Conservation (phyloP, 2,329 filamentous ascomycete species). For the Ascochyta lentis region DNA sequence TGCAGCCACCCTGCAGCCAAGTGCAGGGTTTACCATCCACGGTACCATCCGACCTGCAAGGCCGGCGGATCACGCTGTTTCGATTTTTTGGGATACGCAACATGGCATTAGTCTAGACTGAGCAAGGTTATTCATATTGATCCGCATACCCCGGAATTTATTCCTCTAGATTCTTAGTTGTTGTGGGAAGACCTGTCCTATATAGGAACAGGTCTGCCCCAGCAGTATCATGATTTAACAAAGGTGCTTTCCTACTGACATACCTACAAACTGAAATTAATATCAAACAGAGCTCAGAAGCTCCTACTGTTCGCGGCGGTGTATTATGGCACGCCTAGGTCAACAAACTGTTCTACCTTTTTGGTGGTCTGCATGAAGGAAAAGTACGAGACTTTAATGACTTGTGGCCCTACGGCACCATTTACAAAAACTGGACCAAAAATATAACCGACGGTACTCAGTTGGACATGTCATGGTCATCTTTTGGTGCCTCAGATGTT, state of each 20-base stretch:
- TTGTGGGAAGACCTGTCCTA: not conserved
- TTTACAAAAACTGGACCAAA: slow-evolving; percentile 61
- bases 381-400: slow-evolving; percentile 43
- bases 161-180: not conserved
- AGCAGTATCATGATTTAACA: not conserved
- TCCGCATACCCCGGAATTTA: not conserved
- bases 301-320: slow-evolving; percentile 55
- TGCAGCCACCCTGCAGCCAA: no score
- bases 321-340: slow-evolving; percentile 63
- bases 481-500: no score
- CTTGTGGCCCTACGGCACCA: slow-evolving; percentile 62
- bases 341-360: slow-evolving; percentile 68
- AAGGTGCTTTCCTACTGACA: not conserved
- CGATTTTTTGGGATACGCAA: no score
- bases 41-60: no score
- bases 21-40: no score
- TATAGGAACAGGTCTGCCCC: not conserved
- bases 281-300: slow-evolving; percentile 52
- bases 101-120: no score
- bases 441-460: slow-evolving; percentile 25
- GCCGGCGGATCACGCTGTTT: no score
- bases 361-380: slow-evolving; percentile 53
- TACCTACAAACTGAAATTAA: not conserved
- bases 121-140: not conserved
- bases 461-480: not conserved